Conservation (phyloP, 2,329 filamentous ascomycete species). For the Penicillium sp. region DNA sequence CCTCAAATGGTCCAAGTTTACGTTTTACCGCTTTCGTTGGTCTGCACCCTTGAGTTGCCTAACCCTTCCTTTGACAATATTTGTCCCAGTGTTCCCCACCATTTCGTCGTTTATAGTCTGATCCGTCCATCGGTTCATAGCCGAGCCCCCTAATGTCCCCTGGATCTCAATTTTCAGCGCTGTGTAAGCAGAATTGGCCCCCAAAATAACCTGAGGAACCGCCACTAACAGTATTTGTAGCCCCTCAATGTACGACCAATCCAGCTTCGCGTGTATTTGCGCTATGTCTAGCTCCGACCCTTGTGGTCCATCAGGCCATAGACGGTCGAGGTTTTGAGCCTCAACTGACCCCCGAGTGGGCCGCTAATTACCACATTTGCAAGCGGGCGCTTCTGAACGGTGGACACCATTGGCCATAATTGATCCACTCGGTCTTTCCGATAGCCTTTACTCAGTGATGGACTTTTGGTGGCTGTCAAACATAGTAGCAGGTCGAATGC, state of each 20-base stretch:
- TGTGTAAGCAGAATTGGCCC: background rate
- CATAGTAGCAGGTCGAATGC: background rate
- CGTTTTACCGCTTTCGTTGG: background rate
- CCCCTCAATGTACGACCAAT: background rate
- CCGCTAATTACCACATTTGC: background rate
- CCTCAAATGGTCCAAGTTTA: background rate
- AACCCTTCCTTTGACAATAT: too few species aligned
- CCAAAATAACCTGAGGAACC: background rate
- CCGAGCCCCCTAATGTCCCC: background rate
- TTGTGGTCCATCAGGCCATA: background rate
- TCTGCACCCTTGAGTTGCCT: background rate
- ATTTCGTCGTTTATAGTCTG: background rate
- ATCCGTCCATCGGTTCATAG: background rate
- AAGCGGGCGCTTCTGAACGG: slow-evolving; percentile 35
- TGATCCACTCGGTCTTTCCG: background rate
- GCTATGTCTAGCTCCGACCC: background rate
- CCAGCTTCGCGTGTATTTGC: background rate
- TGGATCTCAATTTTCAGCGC: background rate
- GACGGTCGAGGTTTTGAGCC: background rate
- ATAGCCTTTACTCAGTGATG: background rate
- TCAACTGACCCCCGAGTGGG: background rate
- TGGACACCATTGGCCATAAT: background rate
- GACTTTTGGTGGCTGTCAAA: background rate
- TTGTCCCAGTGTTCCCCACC: too few species aligned
- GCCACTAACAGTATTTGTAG: background rate